These are phyloP conservation scores for Claviceps arundinis DNA, from an alignment of 2,329 filamentous ascomycete genomes.

Conservation along the genomic window DNA sequence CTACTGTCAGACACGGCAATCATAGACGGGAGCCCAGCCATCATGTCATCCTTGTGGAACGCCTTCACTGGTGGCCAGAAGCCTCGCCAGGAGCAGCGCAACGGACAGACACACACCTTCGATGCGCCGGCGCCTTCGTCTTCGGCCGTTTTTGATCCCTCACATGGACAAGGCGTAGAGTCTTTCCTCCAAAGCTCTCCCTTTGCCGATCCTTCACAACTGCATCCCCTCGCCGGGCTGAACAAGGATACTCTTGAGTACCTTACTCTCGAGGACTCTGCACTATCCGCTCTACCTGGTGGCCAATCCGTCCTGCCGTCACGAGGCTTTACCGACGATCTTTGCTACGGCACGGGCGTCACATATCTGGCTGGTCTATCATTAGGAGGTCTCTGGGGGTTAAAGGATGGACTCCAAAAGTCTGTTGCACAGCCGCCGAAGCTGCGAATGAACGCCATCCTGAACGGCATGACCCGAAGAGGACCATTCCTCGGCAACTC, in stretches of 20 bases:
- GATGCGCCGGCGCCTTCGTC: constrained; percentile 36
- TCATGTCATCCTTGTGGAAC: constrained; percentile 48
- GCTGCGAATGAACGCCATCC: constrained; percentile 81
- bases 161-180: constrained; percentile 65
- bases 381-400: constrained; percentile 79
- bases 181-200: constrained; percentile 68
- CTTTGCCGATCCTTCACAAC: constrained; percentile 72
- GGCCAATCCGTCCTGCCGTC: constrained; percentile 81
- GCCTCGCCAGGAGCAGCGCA: constrained; percentile 27
- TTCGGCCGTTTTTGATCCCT: constrained; percentile 52
- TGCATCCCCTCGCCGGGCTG: constrained; percentile 87
- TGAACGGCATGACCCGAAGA: constrained; percentile 86
- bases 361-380: constrained; percentile 83
- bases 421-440: constrained; percentile 71
- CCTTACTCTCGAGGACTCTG: constrained; percentile 82
- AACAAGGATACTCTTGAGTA: constrained; percentile 93
- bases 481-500: constrained; percentile 95
- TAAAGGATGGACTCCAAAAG: constrained; percentile 77
- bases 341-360: constrained; percentile 93
- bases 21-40: constrained; percentile 7
- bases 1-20: neutral
- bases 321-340: constrained; percentile 92
- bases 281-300: constrained; percentile 74
- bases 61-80: constrained; percentile 48
- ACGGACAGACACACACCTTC: constrained; percentile 16